Base-by-base conservation (phyloP, 2,329 filamentous ascomycete species). In the Pseudogymnoascus sp. region DNA sequence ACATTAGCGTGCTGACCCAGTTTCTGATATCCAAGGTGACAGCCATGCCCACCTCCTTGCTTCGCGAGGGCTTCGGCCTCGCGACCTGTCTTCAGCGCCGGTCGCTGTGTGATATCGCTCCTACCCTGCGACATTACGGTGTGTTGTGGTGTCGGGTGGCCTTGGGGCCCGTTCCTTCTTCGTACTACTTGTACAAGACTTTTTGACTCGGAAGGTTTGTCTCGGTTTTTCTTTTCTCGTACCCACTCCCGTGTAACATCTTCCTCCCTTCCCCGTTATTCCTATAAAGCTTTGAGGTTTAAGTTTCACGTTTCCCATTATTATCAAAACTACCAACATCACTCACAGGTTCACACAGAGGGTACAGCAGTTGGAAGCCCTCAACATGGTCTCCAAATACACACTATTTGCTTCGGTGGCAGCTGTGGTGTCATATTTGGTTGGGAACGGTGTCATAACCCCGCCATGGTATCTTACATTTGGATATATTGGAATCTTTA, bases 401-500 rank as follows among this genome's bases (percentile, higher is more conserved):
- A 21, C 2, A 1, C 2, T 57, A 57, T 36, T 57, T 21, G 28
- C 28, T 21, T 10, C 16, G 11, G 28, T 57, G 10, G 51, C 51
- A 57, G 51, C 6, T 19, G 28, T 36, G 36, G 16, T 16, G 13
- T 34, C 51, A 34, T 57, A 57, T 57, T 10, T 57, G 2, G 28
- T 57, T 57, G 28, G 51, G 6, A 57, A 57, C 10, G 28, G 51
- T 14, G 51, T 36, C 16, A 1, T 57, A 14, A 57, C 28, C 3
- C 51, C 28, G 16, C 51, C 51, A 36, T 36, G 28, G 51, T 36
- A 34, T 57, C 28, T 57, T 57, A 21, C 10, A 36, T 36, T 57
- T 19, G 51, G 51, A 21, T 76, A 76, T 39, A 45, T 78, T 3
- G 74, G 74, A 61, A 80, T 79, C 6, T 74, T 76, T 3, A 6